Percentiles rank a stretch among this genome's conserved stretches.
phyloP scores from a whole-genome alignment of 139 green algal genomes.

The Micractinium conductrix region DNA sequence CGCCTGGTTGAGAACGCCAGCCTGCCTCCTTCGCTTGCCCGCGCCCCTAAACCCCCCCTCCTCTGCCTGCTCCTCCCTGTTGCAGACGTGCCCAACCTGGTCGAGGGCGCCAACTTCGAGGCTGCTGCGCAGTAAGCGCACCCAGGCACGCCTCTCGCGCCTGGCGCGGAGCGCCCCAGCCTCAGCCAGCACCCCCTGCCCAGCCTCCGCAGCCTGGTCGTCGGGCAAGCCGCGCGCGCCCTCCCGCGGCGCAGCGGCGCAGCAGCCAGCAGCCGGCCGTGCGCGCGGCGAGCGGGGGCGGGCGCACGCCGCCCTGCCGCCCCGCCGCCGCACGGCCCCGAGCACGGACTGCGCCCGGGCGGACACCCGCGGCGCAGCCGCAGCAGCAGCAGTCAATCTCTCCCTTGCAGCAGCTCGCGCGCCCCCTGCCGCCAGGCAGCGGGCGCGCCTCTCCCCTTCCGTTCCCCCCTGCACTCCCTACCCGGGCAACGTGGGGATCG shows the following conservation, averaged over 20 bases:
- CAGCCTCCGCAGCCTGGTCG: background rate
- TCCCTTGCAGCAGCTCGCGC: background rate
- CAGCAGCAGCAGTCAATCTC: slow-evolving; percentile 13
- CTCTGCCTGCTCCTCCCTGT: background rate
- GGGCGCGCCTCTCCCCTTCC: background rate
- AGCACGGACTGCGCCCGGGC: background rate
- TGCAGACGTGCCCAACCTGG: slow-evolving; percentile 91
- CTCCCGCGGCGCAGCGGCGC: background rate
- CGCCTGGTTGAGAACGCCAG: background rate
- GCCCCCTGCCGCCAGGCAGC: background rate
- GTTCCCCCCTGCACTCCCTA: background rate
- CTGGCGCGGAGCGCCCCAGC: no score
- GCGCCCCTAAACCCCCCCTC: background rate
- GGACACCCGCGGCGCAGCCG: background rate
- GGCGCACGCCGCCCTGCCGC: background rate
- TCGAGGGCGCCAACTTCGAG: slow-evolving; percentile 95
- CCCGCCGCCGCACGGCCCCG: background rate
- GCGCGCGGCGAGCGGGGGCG: background rate
- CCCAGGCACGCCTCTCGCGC: no score
- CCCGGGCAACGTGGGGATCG: no score
- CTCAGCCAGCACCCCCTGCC: background rate
- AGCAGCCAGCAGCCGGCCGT: slow-evolving; percentile 17
- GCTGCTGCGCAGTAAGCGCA: slow-evolving; percentile 33
- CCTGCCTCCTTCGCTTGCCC: background rate
- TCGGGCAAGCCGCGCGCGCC: background rate